These are phyloP conservation scores for Pyronema omphalodes DNA, from an alignment of 495 filamentous ascomycete genomes.

Conservation along the genomic window DNA sequence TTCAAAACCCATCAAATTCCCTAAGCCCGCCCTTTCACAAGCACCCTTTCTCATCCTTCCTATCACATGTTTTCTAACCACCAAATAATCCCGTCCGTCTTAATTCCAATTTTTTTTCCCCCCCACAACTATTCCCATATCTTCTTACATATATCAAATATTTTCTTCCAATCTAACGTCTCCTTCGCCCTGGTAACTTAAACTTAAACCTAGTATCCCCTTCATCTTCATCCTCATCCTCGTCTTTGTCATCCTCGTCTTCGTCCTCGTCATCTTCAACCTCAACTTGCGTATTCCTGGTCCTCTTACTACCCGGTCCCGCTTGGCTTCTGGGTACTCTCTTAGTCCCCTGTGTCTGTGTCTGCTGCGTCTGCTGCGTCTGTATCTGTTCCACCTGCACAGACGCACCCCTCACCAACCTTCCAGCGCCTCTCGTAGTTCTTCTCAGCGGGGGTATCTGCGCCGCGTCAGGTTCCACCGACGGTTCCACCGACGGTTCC, in stretches of 20 bases:
- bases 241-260: constrained; percentile 6
- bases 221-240: constrained; percentile 1
- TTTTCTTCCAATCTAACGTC: neutral
- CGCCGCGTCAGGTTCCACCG: neutral
- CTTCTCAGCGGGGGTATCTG: neutral
- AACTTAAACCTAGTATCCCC: constrained; percentile 3
- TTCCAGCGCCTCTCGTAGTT: neutral
- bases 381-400: neutral
- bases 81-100: no score
- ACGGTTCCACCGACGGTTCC: neutral
- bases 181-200: neutral
- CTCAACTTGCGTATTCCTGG: constrained; percentile 7
- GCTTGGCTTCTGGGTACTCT: constrained; percentile 5
- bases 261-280: constrained; percentile 16
- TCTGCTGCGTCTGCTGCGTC: neutral
- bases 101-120: no score
- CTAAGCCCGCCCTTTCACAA: neutral
- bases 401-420: constrained; percentile 1
- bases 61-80: neutral
- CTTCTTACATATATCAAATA: neutral
- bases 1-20: neutral
- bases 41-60: neutral
- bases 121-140: neutral
- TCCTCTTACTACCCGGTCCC: constrained; percentile 12
- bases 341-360: constrained; percentile 13